Evolutionary conservation across 169 alveolate genomes (phyloP), one percentile per base, ranked within the genome.

Genomic region (Babesia ovis): DNA sequence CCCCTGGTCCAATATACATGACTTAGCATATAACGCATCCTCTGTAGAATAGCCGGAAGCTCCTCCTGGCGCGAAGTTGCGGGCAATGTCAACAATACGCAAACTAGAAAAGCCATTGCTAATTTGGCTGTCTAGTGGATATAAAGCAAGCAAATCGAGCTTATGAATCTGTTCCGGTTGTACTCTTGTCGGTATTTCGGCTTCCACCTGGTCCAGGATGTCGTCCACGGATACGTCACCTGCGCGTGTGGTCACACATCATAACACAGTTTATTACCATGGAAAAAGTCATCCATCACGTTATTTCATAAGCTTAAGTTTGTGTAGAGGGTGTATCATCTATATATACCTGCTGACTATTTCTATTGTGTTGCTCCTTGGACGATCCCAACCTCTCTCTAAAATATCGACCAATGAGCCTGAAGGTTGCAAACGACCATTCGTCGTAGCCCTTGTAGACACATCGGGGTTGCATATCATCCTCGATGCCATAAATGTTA

Each of bases 51-150:
- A 79, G 2, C 22, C 39, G 12, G 64, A 56, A 34, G 64, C 67
- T n/a, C 86, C 86, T 14, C 76, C 58, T 16, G 83, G 46, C 4
- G 70, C 22, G 34, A 60, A 22, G 57, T 46, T 79, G 14, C 68
- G 61, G n/a, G 86, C 74, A 34, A 79, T 11, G 32, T 79, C 86
- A 22, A 79, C 22, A 23, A 79, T 25, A 23, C 58, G 56, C 45
- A 79, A 39, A 35, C 83, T 42, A 35, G 81, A 64, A 51, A 54
- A 59, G 35, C 83, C 83, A 51, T 56, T 31, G 54, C 67, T 53
- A 32, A 67, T 16, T 5, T 27, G 48, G 22, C 64, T 59, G 61
- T 46, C 77, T 45, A 79, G 34, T 25, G 86, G 86, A 61, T 68
- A 79, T 3, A 64, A 0, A 9, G 42, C 51, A 51, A 64, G 8